Evolutionary conservation across 192 early-diverging fungal genomes (phyloP), one percentile per base, ranked within the genome.

Genomic region (Rhizoclosmatium globosum): DNA sequence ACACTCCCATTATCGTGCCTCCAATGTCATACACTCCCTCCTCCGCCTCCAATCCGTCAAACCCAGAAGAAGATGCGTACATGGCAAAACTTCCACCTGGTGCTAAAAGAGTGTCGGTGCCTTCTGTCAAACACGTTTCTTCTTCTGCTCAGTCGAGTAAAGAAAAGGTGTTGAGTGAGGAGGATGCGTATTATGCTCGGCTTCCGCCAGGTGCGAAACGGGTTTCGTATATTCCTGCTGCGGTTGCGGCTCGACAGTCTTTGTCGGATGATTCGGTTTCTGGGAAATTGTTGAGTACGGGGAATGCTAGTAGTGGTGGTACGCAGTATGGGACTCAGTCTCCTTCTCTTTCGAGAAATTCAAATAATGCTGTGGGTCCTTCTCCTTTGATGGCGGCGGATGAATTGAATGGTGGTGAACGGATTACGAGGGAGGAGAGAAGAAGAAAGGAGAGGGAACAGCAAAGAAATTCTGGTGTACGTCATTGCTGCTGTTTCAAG

Each of bases 401-500:
- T 13, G 9, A 53, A 53, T 0, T 17, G 17, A 31, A 31, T 31
- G 31, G 31, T 31, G 9, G 17, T 0, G 6, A 7, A 62, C 7
- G 60, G 21, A 21, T 62, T 7, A 62, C 4, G 1, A 62, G 60
- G 38, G 60, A 39, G 21, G 60, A 53, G 50, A 17, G 17, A 53
- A 53, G 50, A 17, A 13, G 6, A 17, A 53, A 17, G 50, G 9
- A 17, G 50, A 53, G 17, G 17, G 70, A 38, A 57, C 15, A 50
- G 23, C 38, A 41, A 2, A 39, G 70, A 2, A 31, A 31, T 31
- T 31, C 31, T 31, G 31, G 31, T 31, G 31, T 31, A 31, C 70
- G 70, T 17, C 62, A 42, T 56, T 74, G 72, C 39, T 74, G 72
- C 38, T 74, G 72, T 44, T 74, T 74, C 31, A n/a, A 48, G 19